phyloP scores from a whole-genome alignment of 2,329 filamentous ascomycete genomes.

The Madurella mycetomatis region DNA sequence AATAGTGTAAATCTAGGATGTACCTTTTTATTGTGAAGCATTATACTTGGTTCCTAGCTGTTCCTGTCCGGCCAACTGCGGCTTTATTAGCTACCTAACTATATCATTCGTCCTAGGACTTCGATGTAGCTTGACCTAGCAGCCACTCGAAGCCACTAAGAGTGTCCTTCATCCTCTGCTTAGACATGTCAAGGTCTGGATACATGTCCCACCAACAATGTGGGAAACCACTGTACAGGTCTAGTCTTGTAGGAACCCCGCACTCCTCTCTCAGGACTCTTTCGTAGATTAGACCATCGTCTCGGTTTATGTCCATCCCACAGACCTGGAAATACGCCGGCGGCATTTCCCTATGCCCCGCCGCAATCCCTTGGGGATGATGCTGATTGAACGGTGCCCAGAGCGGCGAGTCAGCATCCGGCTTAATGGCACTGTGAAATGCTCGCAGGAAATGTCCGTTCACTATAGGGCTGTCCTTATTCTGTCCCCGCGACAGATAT shows the following conservation, averaged over 20 bases:
- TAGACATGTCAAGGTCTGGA: constrained; percentile 1
- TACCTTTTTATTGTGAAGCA: too few relatives aligned
- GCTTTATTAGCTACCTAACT: too few relatives aligned
- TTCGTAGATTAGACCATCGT: constrained; percentile 7
- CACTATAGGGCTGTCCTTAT: constrained; percentile 35
- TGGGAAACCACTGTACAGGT: constrained; percentile 2
- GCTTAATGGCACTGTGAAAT: background rate
- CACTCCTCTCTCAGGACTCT: constrained; percentile 7
- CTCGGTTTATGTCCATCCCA: constrained; percentile 6
- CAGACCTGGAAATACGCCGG: constrained; percentile 6
- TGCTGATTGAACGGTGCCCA: constrained; percentile 5
- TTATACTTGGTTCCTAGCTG: too few relatives aligned
- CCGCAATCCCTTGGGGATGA: background rate
- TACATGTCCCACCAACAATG: constrained; percentile 10
- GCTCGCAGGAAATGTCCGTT: constrained; percentile 24
- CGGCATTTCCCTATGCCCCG: background rate
- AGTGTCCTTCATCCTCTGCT: constrained; percentile 2
- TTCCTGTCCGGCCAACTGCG: too few relatives aligned
- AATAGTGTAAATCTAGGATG: too few relatives aligned
- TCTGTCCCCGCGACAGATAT: constrained; percentile 40
- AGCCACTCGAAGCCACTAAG: background rate
- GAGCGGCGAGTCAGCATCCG: background rate
- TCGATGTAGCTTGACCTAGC: too few relatives aligned
- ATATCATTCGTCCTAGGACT: too few relatives aligned
- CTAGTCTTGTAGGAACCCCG: constrained; percentile 2